Evolutionary conservation across 1,139 yeast genomes (phyloP), one percentile per base, ranked within the genome.

Genomic region (Magnusiomyces sp.): DNA sequence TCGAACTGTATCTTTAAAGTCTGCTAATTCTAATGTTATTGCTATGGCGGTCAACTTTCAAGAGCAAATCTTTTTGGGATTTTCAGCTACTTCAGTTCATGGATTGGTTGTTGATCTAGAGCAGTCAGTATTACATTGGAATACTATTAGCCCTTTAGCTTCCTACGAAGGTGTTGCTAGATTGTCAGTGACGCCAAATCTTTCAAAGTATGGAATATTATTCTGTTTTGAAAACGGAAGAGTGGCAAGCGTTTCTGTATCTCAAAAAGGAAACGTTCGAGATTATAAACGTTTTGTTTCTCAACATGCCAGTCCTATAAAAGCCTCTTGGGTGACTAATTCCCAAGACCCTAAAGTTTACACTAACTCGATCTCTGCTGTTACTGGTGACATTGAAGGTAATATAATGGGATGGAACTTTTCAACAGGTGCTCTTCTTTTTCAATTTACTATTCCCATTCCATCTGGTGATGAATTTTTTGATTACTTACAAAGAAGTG

Each of bases 101-200:
- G 69, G 69, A 5, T 53, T 55, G 6, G 55, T 65, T 13, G 61
- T 64, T 10, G 68, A 66, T 47, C 67, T 65, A 13, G 62, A 65
- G 32, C 56, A 59, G 41, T 70, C 70, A n/a, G 62, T 59, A 42
- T 54, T 64, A 9, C 63, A 66, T n/a, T 58, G 56, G 36, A 63
- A 64, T 27, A 48, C 60, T 10, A 49, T 66, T 20, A 58, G 58
- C 34, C 46, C 46, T 10, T 38, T 48, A 5, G 27, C 43, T 17
- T 36, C 45, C 9, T 31, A 27, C 29, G 11, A n/a, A 1, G 50
- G 43, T 9, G 10, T 42, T 16, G 40, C 47, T 4, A 39, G 40
- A 13, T 45, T 58, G 27, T n/a, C n/a, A n/a, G n/a, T n/a, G n/a
- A n/a, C n/a, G n/a, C 54, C 61, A 5, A 65, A 62, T 42, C 64